Evolutionary conservation across 495 filamentous ascomycete genomes (phyloP).

Genomic region (Symbiotaphrina buchneri): DNA sequence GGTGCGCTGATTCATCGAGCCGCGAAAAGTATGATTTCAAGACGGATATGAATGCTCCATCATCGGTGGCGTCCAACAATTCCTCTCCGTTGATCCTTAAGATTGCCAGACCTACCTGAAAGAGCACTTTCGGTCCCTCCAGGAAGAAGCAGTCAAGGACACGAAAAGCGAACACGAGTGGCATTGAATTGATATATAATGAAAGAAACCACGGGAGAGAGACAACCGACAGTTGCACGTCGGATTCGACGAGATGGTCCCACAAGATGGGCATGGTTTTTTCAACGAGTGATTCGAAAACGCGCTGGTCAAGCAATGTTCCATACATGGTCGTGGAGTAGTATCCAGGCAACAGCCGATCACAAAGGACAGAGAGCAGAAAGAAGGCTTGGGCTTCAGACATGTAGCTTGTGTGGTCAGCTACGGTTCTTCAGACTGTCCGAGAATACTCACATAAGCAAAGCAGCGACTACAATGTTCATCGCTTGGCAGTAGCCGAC

Average conservation of each 20-base stretch:
- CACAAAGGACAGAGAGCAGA: constrained; percentile 75
- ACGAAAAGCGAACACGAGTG: constrained; percentile 6
- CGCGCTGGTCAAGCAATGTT: constrained; percentile 84
- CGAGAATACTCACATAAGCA: constrained; percentile 47
- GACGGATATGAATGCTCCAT: constrained; percentile 90
- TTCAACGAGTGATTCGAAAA: constrained; percentile 92
- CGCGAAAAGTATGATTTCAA: constrained; percentile 86
- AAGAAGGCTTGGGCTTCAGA: constrained; percentile 94
- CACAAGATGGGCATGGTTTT: constrained; percentile 97
- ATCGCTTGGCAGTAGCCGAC: constrained; percentile 98
- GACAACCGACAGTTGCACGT: constrained; percentile 96
- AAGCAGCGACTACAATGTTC: constrained; percentile 94
- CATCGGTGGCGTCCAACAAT: constrained; percentile 82
- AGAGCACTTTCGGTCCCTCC: constrained; percentile 90
- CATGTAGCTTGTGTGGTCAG: constrained; percentile 59
- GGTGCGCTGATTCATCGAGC: constrained; percentile 88
- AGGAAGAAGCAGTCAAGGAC: constrained; percentile 24
- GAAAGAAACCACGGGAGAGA: constrained; percentile 96
- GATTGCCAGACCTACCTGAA: constrained; percentile 90
- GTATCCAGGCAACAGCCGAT: constrained; percentile 83
- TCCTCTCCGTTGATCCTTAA: constrained; percentile 96
- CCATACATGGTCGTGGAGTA: constrained; percentile 99
- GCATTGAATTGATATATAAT: constrained; percentile 92
- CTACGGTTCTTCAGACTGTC: no score
- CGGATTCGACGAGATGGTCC: constrained; percentile 86